Evolutionary conservation across 345 rosid species (phyloP).

Genomic region (Murraya koenigii): DNA sequence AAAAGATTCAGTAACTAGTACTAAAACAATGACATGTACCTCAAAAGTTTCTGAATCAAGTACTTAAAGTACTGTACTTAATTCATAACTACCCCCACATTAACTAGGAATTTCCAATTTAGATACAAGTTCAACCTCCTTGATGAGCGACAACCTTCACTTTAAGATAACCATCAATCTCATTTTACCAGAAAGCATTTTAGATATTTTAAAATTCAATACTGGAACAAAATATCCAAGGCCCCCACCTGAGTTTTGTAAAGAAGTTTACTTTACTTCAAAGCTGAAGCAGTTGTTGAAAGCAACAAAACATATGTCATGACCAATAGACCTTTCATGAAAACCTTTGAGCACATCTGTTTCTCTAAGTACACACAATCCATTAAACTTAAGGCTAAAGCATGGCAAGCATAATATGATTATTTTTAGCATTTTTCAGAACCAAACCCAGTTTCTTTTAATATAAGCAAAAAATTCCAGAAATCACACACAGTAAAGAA

Average conservation of each 20-base stretch:
- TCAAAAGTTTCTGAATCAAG: background rate
- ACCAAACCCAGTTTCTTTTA: background rate
- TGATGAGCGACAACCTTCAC: background rate
- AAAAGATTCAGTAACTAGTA: background rate
- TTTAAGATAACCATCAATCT: background rate
- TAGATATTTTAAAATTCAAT: background rate
- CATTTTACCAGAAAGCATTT: background rate
- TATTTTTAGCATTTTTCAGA: background rate
- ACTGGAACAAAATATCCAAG: background rate
- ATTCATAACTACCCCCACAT: background rate
- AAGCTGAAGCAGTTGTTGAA: background rate
- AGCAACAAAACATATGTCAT: background rate
- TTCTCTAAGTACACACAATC: background rate
- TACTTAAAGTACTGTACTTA: background rate
- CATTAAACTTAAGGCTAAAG: background rate
- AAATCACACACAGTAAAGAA: background rate
- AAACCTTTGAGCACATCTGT: background rate
- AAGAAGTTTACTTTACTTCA: background rate
- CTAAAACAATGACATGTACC: background rate
- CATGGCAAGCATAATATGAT: background rate
- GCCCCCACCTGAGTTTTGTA: background rate
- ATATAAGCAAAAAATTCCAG: background rate
- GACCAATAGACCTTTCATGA: background rate
- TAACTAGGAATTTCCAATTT: background rate
- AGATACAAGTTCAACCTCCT: background rate